Base-by-base conservation (phyloP, 495 filamentous ascomycete genomes). In the Hyaloscypha bicolor region DNA sequence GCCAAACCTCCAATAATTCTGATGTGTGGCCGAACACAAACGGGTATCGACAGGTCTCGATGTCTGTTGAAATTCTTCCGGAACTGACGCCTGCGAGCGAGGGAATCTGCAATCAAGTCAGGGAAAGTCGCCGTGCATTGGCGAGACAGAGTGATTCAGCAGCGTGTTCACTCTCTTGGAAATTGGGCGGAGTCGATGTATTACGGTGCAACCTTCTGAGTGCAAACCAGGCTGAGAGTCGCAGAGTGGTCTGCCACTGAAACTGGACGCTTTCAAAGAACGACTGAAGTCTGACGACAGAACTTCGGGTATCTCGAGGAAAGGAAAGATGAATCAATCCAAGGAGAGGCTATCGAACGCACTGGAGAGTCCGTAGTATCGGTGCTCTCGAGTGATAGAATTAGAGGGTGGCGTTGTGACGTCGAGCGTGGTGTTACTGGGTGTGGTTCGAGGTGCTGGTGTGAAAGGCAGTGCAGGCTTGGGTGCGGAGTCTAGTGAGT, bases 31-130 rank as follows among this genome's bases (percentile, higher is more conserved):
- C 31, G 65, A 66, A 63, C 51, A 65, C 64, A 60, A 30, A 30
- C 71, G 68, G 71, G 68, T 59, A 60, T 56, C 53, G 14, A 67
- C 71, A 70, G 67, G 67, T 16, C 33, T 53, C 66, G 67, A 68
- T 68, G 71, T 66, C 33, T 62, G 45, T 61, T 42, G 57, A 45
- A 70, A 45, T 66, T 53, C 42, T 68, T 70, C 67, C 68, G 68
- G 68, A 73, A 70, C 65, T 42, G 51, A 56, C 51, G 60, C 39
- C 42, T 55, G 65, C 59, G 55, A 52, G 1, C n/a, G 51, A 61
- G 66, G 68, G 62, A 35, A 58, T 21, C 60, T 61, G 59, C 42
- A 25, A 57, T 62, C 51, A 16, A 63, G 59, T 58, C 33, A 33
- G 59, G 59, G 57, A 12, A 68, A 48, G 56, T 58, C 37, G 56